Evolutionary conservation across 78 protist species (phyloP).

Genomic region (Chrysochromulina parva): DNA sequence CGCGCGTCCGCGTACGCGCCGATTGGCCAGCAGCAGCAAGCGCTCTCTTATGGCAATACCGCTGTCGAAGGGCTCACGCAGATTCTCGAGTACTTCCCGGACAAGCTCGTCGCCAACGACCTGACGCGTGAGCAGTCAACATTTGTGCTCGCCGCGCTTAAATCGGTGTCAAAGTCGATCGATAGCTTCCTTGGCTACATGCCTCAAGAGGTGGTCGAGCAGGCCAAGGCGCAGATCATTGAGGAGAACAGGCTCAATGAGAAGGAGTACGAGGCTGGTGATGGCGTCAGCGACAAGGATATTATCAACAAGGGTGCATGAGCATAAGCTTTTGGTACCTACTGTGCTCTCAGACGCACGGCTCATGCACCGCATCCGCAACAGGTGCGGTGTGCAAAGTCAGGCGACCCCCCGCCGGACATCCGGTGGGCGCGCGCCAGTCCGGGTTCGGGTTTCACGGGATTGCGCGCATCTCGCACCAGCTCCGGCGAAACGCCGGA

Average conservation of each 20-base stretch:
- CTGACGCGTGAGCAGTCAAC: neutral
- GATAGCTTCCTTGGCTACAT: neutral
- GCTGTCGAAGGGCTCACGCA: neutral
- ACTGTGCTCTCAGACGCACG: too few species aligned
- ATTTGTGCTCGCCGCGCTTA: neutral
- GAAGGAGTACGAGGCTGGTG: neutral
- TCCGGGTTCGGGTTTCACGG: too few species aligned
- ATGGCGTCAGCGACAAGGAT: too few species aligned
- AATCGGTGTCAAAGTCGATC: neutral
- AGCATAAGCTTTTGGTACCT: too few species aligned
- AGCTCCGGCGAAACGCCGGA: too few species aligned
- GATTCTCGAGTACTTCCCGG: conserved; percentile 12
- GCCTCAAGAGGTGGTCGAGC: neutral
- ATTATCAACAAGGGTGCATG: too few species aligned
- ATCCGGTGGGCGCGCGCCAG: too few species aligned
- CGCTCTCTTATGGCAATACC: neutral
- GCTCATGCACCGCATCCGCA: too few species aligned
- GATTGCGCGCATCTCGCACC: too few species aligned
- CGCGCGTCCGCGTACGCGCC: neutral
- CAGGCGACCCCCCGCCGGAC: too few species aligned
- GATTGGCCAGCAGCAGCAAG: neutral
- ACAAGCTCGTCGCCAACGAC: neutral
- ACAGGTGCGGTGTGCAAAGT: too few species aligned
- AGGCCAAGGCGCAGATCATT: neutral
- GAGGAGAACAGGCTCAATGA: neutral